Evolutionary conservation across 495 filamentous ascomycete species (phyloP), one percentile per base, ranked within the genome.

Genomic region (Penicillium ochrochloron): DNA sequence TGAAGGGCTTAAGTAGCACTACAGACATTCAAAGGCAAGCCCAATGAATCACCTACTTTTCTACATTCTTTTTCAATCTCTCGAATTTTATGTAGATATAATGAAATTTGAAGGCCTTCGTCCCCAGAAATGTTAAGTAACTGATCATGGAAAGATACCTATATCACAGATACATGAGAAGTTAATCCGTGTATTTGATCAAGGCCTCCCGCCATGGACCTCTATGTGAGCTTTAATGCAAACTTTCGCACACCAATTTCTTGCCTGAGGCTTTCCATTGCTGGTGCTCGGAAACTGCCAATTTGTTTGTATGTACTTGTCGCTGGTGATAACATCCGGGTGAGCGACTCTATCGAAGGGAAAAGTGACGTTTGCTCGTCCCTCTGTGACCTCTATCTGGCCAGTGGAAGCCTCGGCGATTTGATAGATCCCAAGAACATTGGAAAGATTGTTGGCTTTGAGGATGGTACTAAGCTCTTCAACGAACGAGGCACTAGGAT

Each of bases 321-420:
- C 41, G 12, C 41, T 44, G 41, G 19, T 44, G n/a, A 44, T 44
- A 2, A 44, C 3, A 44, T 19, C 41, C 17, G 41, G n/a, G n/a
- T 44, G 41, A 19, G 6, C 41, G 6, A 44, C 41, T 15, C 6
- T 44, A 15, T 19, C 41, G n/a, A 19, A 44, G 17, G 41, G 41
- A 44, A 44, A 44, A 15, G 41, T 44, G 8, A 44, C 41, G n/a
- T 44, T 17, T 44, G 5, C 41, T 6, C 41, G n/a, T 44, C 35
- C 41, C 41, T 44, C 41, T 44, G 41, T 44, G 41, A 44, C 15
- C 41, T 44, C 41, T 44, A 19, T 44, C 41, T 19, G 41, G 41
- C 41, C 15, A 19, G 15, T 44, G 17, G 41, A 44, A 44, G 41
- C 12, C 19, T 44, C 41, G 41, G n/a, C 41, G 2, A 44, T 44